Evolutionary conservation across 257 asterid species (phyloP).

Genomic region (Rauvolfia tetraphylla): DNA sequence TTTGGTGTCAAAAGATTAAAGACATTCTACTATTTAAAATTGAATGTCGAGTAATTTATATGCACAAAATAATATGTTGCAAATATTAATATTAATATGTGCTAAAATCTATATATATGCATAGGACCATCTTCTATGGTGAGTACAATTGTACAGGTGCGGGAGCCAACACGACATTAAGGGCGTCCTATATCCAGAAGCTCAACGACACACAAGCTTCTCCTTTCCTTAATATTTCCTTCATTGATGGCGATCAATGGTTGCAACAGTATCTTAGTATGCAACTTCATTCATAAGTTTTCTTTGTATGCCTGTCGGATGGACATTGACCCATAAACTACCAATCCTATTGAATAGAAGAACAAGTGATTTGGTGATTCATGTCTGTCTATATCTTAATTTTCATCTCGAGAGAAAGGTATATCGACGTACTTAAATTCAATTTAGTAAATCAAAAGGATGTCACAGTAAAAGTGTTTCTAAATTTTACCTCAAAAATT

Average conservation of each 20-base stretch:
- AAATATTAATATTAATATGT: background rate
- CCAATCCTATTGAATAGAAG: background rate
- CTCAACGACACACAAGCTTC: slow-evolving; percentile 73
- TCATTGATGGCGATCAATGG: slow-evolving; percentile 82
- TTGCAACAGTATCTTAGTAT: slow-evolving; percentile 39
- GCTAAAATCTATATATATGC: background rate
- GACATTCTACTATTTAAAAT: too few relatives aligned
- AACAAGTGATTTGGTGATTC: background rate
- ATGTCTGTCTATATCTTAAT: too few relatives aligned
- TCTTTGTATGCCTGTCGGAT: too few relatives aligned
- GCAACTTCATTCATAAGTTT: background rate
- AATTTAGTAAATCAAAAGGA: too few relatives aligned
- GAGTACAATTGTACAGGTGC: slow-evolving; percentile 78
- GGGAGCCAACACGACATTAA: slow-evolving; percentile 57
- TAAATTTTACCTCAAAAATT: too few relatives aligned
- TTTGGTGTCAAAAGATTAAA: too few relatives aligned
- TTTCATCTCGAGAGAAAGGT: too few relatives aligned
- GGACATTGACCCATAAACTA: background rate
- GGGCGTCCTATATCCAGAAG: slow-evolving; percentile 60
- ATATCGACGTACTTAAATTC: too few relatives aligned
- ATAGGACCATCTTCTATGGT: slow-evolving; percentile 72
- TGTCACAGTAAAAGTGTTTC: too few relatives aligned
- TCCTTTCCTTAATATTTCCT: slow-evolving; percentile 53
- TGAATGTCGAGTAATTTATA: too few relatives aligned
- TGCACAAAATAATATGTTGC: too few relatives aligned